Evolutionary conservation across 78 protist species (phyloP).

Genomic region (Dictyostelium intermedium): DNA sequence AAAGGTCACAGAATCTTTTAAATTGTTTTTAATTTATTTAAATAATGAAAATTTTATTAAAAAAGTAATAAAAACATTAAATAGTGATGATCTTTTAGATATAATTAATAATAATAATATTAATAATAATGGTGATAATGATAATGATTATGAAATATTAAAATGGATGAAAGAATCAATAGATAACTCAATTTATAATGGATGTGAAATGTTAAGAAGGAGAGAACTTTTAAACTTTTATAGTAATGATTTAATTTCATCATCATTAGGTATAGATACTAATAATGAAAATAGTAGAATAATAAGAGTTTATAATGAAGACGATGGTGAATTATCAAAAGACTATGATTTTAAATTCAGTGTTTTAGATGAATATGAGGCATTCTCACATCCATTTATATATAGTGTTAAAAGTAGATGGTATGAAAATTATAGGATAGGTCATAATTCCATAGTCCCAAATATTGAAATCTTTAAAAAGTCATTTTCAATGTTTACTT

Average conservation of each 20-base stretch:
- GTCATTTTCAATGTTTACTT: background rate
- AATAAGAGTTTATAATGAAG: background rate
- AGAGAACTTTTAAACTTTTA: background rate
- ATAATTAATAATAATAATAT: background rate
- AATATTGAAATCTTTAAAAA: background rate
- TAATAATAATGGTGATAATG: background rate
- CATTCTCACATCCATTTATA: slow-evolving; percentile 9
- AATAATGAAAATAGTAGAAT: background rate
- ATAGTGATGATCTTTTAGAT: background rate
- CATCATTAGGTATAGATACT: background rate
- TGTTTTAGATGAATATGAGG: background rate
- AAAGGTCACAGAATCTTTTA: background rate
- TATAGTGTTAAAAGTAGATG: background rate
- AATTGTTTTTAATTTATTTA: slow-evolving; percentile 12
- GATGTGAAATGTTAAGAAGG: background rate
- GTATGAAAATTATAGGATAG: background rate
- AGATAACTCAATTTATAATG: background rate
- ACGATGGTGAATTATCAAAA: background rate
- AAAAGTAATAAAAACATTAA: background rate
- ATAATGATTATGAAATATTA: background rate
- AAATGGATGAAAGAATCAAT: background rate
- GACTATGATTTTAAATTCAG: background rate
- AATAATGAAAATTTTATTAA: background rate
- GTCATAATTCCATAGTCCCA: background rate
- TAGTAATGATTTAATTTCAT: background rate